A percentile compares a stretch with the other conserved stretches of the same genome.
Evolutionary conservation across 75 land plant genomes (phyloP).

Genomic region (Selaginella moellendorffii): DNA sequence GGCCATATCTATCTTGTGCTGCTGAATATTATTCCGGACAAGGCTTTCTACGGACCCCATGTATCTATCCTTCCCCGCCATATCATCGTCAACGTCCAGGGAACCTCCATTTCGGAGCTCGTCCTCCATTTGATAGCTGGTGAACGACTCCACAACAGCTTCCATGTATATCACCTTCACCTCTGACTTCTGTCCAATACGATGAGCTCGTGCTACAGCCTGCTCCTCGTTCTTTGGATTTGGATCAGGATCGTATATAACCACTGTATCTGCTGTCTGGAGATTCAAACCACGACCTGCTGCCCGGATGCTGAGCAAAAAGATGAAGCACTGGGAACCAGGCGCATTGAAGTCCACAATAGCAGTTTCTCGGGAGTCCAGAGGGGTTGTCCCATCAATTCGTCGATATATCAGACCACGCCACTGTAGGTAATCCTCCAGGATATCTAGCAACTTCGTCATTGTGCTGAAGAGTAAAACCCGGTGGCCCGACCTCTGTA

Average conservation of each 20-base stretch:
- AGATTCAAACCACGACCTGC: slow-evolving; percentile 98
- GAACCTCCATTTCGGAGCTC: slow-evolving; percentile 83
- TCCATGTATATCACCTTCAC: slow-evolving; percentile 98
- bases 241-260: slow-evolving; percentile 98
- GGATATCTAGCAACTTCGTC: slow-evolving; percentile 93
- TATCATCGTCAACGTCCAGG: slow-evolving; percentile 72
- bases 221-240: slow-evolving; percentile 99
- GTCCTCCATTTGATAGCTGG: slow-evolving; percentile 92
- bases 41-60: slow-evolving; percentile 95
- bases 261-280: slow-evolving; percentile 95
- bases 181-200: slow-evolving; percentile 96
- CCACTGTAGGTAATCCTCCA: slow-evolving; percentile 97
- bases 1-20: slow-evolving; percentile 99
- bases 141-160: slow-evolving; percentile 88
- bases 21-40: slow-evolving; percentile 94
- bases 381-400: slow-evolving; percentile 92
- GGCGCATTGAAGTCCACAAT: slow-evolving; percentile 91
- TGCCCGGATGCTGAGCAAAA: slow-evolving; percentile 95
- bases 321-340: slow-evolving; percentile 82
- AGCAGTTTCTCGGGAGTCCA: slow-evolving; percentile 92
- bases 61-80: slow-evolving; percentile 91
- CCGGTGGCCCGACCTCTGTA: slow-evolving; percentile 85
- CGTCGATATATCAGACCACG: slow-evolving; percentile 66
- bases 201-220: slow-evolving; percentile 97
- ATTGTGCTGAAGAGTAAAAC: slow-evolving; percentile 97